Conservation (phyloP, 805 yeast species). For the Suhomyces faveliae region DNA sequence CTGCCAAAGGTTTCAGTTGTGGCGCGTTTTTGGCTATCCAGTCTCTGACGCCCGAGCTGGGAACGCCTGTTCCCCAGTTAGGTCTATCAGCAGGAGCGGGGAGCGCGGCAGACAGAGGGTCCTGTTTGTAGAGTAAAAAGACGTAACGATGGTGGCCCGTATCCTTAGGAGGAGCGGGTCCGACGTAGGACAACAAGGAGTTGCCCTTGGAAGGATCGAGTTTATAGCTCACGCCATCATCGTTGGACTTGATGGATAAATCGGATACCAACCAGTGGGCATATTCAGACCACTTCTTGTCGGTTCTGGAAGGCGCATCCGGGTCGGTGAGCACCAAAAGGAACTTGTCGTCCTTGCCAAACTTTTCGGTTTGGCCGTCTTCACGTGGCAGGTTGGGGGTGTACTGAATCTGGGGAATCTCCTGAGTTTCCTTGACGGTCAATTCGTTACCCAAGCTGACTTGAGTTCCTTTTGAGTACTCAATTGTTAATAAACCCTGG, state of each 20-base stretch:
- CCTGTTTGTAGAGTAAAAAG: slow-evolving; percentile 71
- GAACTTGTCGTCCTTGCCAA: slow-evolving; percentile 51
- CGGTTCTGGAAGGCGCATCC: slow-evolving; percentile 84
- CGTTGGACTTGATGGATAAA: slow-evolving; percentile 42
- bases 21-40: slow-evolving; percentile 65
- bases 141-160: slow-evolving; percentile 89
- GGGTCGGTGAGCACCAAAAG: slow-evolving; percentile 87
- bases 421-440: slow-evolving; percentile 62
- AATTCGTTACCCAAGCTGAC: slow-evolving; percentile 82
- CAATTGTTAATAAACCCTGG: slow-evolving; percentile 60
- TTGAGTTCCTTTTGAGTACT: slow-evolving; percentile 53
- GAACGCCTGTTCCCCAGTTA: slow-evolving; percentile 83
- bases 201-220: slow-evolving; percentile 37
- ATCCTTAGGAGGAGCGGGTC: slow-evolving; percentile 88
- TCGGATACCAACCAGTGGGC: slow-evolving; percentile 71
- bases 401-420: slow-evolving; percentile 64
- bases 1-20: slow-evolving; percentile 60
- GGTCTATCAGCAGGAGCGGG: slow-evolving; percentile 56
- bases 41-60: slow-evolving; percentile 73
- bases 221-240: slow-evolving; percentile 24
- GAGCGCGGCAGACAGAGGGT: slow-evolving; percentile 37
- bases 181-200: slow-evolving; percentile 57
- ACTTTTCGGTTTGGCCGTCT: slow-evolving; percentile 39
- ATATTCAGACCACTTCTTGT: slow-evolving; percentile 85
- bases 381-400: slow-evolving; percentile 51